Evolutionary conservation across 2,329 filamentous ascomycete genomes (phyloP).

Genomic region (Stromatinia cepivora): DNA sequence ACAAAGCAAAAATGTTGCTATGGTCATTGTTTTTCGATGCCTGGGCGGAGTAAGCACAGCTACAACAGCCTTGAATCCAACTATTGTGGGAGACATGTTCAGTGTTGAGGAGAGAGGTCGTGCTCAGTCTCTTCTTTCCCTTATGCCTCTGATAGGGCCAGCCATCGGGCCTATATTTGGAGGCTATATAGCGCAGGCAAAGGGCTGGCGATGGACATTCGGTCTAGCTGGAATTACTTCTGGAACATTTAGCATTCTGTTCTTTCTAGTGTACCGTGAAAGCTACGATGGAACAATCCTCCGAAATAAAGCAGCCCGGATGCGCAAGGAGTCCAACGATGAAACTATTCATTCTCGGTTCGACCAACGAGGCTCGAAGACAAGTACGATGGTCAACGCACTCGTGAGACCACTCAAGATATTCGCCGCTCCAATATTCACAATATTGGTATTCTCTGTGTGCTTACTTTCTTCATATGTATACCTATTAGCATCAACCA

Average conservation of each 20-base stretch:
- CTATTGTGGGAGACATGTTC: slow-evolving; percentile 11
- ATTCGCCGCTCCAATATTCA: slow-evolving; percentile 52
- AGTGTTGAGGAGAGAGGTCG: slow-evolving; percentile 1
- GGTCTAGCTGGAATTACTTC: slow-evolving; percentile 50
- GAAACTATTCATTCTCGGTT: slow-evolving; percentile 49
- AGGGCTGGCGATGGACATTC: slow-evolving; percentile 56
- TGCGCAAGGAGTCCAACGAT: slow-evolving; percentile 49
- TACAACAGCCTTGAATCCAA: slow-evolving; percentile 3
- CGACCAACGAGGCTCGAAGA: slow-evolving; percentile 45
- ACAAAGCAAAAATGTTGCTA: slow-evolving; percentile 49
- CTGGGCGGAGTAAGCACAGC: slow-evolving; percentile 52
- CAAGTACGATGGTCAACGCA: slow-evolving; percentile 41
- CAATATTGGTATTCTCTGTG: slow-evolving; percentile 52
- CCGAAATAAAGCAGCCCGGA: slow-evolving; percentile 46
- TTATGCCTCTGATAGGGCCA: slow-evolving; percentile 60
- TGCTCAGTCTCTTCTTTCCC: background rate
- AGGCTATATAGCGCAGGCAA: slow-evolving; percentile 46
- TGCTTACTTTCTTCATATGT: slow-evolving; percentile 53
- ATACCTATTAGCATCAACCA: slow-evolving; percentile 59
- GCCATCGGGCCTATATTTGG: slow-evolving; percentile 47
- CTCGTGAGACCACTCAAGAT: slow-evolving; percentile 49
- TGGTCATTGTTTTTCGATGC: slow-evolving; percentile 60
- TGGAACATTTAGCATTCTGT: slow-evolving; percentile 46
- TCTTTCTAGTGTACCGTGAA: slow-evolving; percentile 49
- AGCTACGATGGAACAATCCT: slow-evolving; percentile 51